Percentiles rank a stretch among this genome's conserved stretches.
Conservation (phyloP, 768 basidiomycete species). For the Mycena albidolilacea region DNA sequence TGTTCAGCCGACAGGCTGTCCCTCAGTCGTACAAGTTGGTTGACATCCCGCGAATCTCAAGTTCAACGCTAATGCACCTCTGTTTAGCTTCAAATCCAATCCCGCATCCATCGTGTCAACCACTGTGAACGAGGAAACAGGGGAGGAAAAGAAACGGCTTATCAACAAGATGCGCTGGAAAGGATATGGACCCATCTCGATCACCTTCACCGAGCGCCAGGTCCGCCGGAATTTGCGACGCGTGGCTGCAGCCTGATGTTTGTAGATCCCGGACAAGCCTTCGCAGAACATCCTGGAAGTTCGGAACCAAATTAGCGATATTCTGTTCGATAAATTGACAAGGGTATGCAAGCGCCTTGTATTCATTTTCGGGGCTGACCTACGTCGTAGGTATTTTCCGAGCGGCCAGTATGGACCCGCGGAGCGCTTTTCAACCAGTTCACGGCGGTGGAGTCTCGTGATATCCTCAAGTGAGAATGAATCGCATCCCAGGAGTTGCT, state of each 20-base stretch:
- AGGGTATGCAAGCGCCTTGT: conserved; percentile 57
- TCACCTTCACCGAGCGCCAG: conserved; percentile 74
- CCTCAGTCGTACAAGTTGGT: conserved; percentile 86
- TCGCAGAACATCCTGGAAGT: conserved; percentile 75
- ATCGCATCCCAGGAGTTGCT: not conserved
- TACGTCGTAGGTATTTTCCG: conserved; percentile 69
- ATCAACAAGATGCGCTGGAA: conserved; percentile 92
- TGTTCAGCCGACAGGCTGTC: conserved; percentile 87
- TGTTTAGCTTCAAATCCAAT: conserved; percentile 81
- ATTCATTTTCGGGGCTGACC: conserved; percentile 1
- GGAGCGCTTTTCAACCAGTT: conserved; percentile 89
- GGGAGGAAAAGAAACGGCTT: conserved; percentile 85
- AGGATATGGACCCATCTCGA: conserved; percentile 81
- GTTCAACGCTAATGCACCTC: not conserved
- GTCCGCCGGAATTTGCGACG: conserved; percentile 50
- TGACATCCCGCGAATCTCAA: not conserved
- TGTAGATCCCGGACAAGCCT: conserved; percentile 76
- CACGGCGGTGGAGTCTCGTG: conserved; percentile 72
- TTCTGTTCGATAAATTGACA: conserved; percentile 67
- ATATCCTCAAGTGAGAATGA: conserved; percentile 78
- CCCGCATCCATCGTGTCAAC: conserved; percentile 80
- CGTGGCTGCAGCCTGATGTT: not conserved
- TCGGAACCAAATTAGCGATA: conserved; percentile 66
- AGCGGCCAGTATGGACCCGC: conserved; percentile 93
- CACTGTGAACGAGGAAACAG: conserved; percentile 79